Base-by-base conservation (phyloP, 2,329 filamentous ascomycete species). In the Fusarium siculi region DNA sequence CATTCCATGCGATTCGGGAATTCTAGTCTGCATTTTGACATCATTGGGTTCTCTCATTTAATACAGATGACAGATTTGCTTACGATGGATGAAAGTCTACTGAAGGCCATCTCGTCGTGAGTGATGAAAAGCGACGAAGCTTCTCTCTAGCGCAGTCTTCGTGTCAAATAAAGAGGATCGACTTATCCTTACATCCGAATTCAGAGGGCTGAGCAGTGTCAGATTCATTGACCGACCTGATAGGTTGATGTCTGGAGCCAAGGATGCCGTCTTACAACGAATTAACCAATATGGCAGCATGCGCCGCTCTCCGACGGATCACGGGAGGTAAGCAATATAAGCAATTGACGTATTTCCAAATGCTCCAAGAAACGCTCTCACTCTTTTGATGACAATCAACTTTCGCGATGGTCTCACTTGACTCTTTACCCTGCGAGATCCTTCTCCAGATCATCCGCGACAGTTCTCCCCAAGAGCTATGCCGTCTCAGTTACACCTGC, bases 61-160 rank as follows among this genome's bases (percentile, higher is more conserved):
- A 4, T 14, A 2, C 5, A 21, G 0, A 16, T 12, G 5, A 6
- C 7, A 9, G 2, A n/a, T 18, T 2, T 19, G 0, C 6, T 4
- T 10, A 23, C 2, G 19, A 11, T 8, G 11, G 2, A 15, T 50
- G 11, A 10, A 34, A 19, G 2, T 10, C 19, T 34, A 8, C 2
- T 34, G 11, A 6, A 23, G 30, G 16, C 30, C 8, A 19, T 5
- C n/a, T 11, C 16, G 5, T 34, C 21, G 7, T 19, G 9, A 34
- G n/a, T 19, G 11, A n/a, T n/a, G n/a, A n/a, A n/a, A n/a, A n/a
- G n/a, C n/a, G n/a, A 3, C 7, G 8, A 18, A 9, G 10, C 15
- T 23, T 12, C 7, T 18, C 21, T 18, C 10, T n/a, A 8, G 11
- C 16, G 16, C 47, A 23, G 21, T 50, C 11, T 32, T 12, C 10